phyloP scores from a whole-genome alignment of 2,329 filamentous ascomycete genomes.

The Blastomyces parvus region DNA sequence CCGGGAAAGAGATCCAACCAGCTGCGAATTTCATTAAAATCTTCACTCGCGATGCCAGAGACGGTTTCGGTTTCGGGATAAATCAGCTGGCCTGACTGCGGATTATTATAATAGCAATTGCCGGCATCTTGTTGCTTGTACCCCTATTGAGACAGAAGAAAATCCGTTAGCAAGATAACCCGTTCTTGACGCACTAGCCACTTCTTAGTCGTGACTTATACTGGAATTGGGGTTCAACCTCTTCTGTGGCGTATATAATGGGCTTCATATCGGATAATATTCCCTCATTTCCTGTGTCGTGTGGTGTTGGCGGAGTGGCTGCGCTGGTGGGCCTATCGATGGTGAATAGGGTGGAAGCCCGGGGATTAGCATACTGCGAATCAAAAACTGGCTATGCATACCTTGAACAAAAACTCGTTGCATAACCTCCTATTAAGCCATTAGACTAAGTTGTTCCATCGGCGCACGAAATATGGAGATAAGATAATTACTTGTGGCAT shows the following conservation, averaged over 20 bases:
- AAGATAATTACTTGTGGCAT: background rate
- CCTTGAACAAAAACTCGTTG: too few relatives aligned
- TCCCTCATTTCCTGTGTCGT: too few relatives aligned
- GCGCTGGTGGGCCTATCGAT: background rate
- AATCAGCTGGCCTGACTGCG: background rate
- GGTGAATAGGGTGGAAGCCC: background rate
- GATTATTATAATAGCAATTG: background rate
- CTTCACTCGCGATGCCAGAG: background rate
- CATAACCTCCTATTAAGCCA: background rate
- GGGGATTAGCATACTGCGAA: background rate
- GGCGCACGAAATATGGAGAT: background rate
- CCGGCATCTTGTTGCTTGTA: background rate
- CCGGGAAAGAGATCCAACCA: background rate
- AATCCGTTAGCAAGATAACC: background rate
- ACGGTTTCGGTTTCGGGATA: too few relatives aligned
- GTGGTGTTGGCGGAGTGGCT: background rate
- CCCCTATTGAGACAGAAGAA: background rate
- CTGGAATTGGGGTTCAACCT: background rate
- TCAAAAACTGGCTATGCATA: too few relatives aligned
- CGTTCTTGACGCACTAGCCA: background rate
- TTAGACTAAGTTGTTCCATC: background rate
- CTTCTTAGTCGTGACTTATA: background rate
- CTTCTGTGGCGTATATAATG: background rate
- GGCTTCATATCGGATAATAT: too few relatives aligned
- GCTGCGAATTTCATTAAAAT: background rate